phyloP scores from a whole-genome alignment of 108 stramenopile genomes.

The Nitzschia palea region DNA sequence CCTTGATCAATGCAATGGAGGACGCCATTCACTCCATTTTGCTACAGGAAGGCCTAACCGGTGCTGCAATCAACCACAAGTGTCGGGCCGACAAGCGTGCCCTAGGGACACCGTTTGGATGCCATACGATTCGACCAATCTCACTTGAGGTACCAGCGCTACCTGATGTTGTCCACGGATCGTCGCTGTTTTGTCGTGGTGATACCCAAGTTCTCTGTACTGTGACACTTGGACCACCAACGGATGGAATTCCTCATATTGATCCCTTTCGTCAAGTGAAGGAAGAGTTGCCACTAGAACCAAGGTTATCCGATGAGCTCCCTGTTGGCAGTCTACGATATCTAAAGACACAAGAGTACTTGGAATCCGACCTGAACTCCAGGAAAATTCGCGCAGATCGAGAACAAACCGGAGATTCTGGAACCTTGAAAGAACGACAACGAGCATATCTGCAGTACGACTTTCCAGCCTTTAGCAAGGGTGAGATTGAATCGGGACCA shows the following conservation, averaged over 20 bases:
- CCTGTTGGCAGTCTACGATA: constrained; percentile 66
- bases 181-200: constrained; percentile 76
- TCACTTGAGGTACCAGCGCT: constrained; percentile 33
- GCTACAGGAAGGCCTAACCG: constrained; percentile 44
- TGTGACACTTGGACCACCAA: constrained; percentile 64
- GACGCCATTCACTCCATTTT: constrained; percentile 44
- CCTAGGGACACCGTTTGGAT: constrained; percentile 13
- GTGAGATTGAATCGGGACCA: constrained; percentile 48
- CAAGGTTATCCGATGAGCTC: constrained; percentile 15
- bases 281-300: constrained; percentile 3
- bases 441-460: constrained; percentile 85
- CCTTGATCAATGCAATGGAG: constrained; percentile 12
- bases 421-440: constrained; percentile 49
- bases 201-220: constrained; percentile 88
- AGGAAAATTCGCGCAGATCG: constrained; percentile 53
- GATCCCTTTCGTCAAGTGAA: constrained; percentile 40
- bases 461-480: constrained; percentile 80
- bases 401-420: constrained; percentile 71
- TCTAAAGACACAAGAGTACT: constrained; percentile 49
- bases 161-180: constrained; percentile 74
- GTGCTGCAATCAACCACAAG: constrained; percentile 31
- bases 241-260: constrained; percentile 48
- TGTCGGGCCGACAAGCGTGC: constrained; percentile 61
- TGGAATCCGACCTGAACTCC: constrained; percentile 63
- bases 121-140: constrained; percentile 35